Evolutionary conservation across 768 basidiomycete genomes (phyloP).

Genomic region (Megacollybia marginata): DNA sequence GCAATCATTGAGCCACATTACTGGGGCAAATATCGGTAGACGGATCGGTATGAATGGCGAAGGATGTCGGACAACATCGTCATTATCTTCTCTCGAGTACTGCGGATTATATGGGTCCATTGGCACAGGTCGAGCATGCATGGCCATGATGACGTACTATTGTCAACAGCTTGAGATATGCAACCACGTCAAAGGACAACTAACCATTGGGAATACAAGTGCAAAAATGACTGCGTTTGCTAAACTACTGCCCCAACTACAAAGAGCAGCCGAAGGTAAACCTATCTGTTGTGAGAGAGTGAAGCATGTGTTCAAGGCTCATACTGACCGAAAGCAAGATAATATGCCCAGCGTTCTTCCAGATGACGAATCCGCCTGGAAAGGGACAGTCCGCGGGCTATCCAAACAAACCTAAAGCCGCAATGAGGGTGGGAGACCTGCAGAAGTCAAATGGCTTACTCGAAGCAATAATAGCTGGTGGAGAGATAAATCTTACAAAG

Average conservation of each 20-base stretch:
- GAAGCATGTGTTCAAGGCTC: neutral
- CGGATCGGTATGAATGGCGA: conserved; percentile 78
- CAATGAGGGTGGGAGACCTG: neutral
- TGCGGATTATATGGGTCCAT: conserved; percentile 66
- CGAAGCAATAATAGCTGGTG: conserved; percentile 81
- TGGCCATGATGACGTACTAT: conserved; percentile 81
- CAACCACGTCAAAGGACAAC: conserved; percentile 16
- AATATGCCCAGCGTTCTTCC: conserved; percentile 89
- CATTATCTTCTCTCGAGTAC: conserved; percentile 21
- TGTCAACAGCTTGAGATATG: neutral
- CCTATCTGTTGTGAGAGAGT: conserved; percentile 28
- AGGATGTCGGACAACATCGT: conserved; percentile 48
- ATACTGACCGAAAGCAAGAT: conserved; percentile 66
- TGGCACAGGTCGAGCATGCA: conserved; percentile 69
- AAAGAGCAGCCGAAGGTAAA: conserved; percentile 63
- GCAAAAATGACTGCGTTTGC: conserved; percentile 83
- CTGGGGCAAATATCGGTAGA: conserved; percentile 65
- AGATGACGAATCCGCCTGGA: conserved; percentile 63
- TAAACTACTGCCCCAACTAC: conserved; percentile 64
- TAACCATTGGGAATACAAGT: conserved; percentile 69
- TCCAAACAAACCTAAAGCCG: conserved; percentile 63
- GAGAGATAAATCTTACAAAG: neutral
- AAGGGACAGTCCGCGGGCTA: conserved; percentile 63
- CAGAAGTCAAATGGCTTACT: conserved; percentile 37
- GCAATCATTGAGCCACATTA: conserved; percentile 68